Conservation (phyloP, 1,284 basidiomycete species). For the Apiotrichum brassicae region DNA sequence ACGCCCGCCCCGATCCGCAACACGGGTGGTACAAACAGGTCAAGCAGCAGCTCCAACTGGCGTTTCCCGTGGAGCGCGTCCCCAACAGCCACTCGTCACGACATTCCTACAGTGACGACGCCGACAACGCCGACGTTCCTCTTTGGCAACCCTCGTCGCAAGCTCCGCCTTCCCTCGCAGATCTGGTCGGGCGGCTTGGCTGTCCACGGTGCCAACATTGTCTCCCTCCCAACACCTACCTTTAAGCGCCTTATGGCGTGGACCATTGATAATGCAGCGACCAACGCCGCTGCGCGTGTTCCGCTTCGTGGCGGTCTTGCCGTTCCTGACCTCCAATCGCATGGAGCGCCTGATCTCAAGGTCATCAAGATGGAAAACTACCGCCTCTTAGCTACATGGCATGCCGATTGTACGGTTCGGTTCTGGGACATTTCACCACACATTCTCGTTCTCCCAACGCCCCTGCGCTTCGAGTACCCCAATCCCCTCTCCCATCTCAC, state of each 20-base stretch:
- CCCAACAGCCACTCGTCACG: background rate
- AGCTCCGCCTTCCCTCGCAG: constrained; percentile 35
- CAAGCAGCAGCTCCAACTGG: constrained; percentile 26
- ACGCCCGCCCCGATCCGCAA: constrained; percentile 28
- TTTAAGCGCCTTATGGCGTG: constrained; percentile 43
- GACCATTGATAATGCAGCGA: constrained; percentile 27
- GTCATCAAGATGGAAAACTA: constrained; percentile 53
- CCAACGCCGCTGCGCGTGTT: constrained; percentile 27
- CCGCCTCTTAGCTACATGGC: constrained; percentile 61
- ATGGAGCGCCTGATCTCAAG: constrained; percentile 41
- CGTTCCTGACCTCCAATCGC: constrained; percentile 40
- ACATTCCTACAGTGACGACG: background rate
- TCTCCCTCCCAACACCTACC: constrained; percentile 34
- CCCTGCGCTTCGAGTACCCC: constrained; percentile 55
- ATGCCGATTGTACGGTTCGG: constrained; percentile 58
- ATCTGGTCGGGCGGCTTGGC: constrained; percentile 39
- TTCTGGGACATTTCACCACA: constrained; percentile 57
- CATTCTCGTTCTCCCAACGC: constrained; percentile 53
- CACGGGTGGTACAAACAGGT: background rate
- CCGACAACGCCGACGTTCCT: background rate
- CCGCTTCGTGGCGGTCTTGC: constrained; percentile 43
- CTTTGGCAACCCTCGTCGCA: constrained; percentile 11
- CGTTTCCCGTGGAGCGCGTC: constrained; percentile 37
- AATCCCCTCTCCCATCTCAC: constrained; percentile 58
- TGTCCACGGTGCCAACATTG: constrained; percentile 38